Conservation (phyloP, 2,329 filamentous ascomycete genomes). For the Emmonsia crescens region DNA sequence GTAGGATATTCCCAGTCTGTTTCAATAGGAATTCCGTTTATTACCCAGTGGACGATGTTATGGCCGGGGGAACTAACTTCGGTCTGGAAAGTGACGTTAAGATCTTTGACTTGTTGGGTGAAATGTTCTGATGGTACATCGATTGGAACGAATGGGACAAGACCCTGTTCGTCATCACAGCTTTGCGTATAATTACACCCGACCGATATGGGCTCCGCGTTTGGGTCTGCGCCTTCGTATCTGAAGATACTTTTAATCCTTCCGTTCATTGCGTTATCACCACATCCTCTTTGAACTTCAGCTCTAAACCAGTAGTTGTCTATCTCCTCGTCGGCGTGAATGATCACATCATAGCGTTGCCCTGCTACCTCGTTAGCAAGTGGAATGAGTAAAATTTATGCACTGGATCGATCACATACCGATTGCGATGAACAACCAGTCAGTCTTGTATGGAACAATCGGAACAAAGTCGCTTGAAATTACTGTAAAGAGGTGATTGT, state of each 20-base stretch:
- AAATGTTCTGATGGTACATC: slow-evolving; percentile 15
- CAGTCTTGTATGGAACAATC: slow-evolving; percentile 3
- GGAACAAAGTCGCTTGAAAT: slow-evolving; percentile 6
- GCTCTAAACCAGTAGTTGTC: slow-evolving; percentile 34
- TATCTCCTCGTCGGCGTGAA: slow-evolving; percentile 31
- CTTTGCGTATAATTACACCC: slow-evolving; percentile 11
- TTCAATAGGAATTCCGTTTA: slow-evolving; percentile 33
- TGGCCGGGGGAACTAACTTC: slow-evolving; percentile 10
- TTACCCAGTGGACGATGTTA: slow-evolving; percentile 16
- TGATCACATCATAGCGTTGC: slow-evolving; percentile 38
- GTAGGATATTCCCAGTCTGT: slow-evolving; percentile 36
- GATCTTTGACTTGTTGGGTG: slow-evolving; percentile 11
- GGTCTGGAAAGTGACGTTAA: slow-evolving; percentile 15
- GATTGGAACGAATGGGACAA: slow-evolving; percentile 17
- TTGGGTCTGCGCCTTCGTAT: slow-evolving; percentile 7
- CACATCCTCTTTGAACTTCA: slow-evolving; percentile 5
- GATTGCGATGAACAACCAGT: slow-evolving; percentile 10
- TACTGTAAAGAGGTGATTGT: slow-evolving; percentile 9
- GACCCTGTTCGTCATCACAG: slow-evolving; percentile 11
- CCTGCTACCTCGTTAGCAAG: slow-evolving; percentile 12
- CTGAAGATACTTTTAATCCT: slow-evolving; percentile 6
- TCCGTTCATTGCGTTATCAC: slow-evolving; percentile 2
- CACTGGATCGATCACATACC: not conserved
- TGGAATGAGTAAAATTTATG: not conserved
- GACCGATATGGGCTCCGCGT: slow-evolving; percentile 6